These are phyloP conservation scores for Termitomyces heimii DNA, from an alignment of 768 basidiomycete genomes.

Conservation along the genomic window DNA sequence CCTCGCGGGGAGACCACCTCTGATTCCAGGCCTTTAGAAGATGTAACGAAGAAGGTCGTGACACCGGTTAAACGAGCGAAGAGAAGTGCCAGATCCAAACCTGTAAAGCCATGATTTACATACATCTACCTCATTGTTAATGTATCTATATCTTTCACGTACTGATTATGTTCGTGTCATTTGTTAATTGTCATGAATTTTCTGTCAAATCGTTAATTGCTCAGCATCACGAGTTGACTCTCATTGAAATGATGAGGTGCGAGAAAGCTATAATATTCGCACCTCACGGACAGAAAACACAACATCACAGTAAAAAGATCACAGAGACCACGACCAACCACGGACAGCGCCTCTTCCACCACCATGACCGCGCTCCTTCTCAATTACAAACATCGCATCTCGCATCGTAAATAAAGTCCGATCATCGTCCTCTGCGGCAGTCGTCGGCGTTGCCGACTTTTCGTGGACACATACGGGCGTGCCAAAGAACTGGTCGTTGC, in stretches of 20 bases:
- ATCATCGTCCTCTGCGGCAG: conserved; percentile 62
- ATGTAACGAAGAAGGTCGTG: background rate
- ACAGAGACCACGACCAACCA: conserved; percentile 40
- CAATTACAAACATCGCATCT: conserved; percentile 84
- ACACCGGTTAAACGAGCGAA: background rate
- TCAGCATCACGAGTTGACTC: no score
- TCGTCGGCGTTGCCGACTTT: no score
- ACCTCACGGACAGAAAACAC: no score
- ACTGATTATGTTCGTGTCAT: no score
- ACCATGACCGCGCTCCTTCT: conserved; percentile 78
- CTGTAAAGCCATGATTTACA: background rate
- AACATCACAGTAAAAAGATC: background rate
- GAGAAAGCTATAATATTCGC: no score
- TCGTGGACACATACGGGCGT: no score
- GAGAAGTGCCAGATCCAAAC: background rate
- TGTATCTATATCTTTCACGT: no score
- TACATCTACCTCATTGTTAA: no score
- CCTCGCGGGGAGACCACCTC: background rate
- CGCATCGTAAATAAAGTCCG: conserved; percentile 60
- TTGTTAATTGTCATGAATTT: no score
- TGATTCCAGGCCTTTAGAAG: background rate
- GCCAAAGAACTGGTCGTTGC: no score
- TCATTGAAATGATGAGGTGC: no score
- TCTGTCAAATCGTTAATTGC: no score
- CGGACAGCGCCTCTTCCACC: conserved; percentile 72